These are phyloP conservation scores for Ascocoryne sarcoides DNA, from an alignment of 2,329 filamentous ascomycete genomes.

Conservation along the genomic window DNA sequence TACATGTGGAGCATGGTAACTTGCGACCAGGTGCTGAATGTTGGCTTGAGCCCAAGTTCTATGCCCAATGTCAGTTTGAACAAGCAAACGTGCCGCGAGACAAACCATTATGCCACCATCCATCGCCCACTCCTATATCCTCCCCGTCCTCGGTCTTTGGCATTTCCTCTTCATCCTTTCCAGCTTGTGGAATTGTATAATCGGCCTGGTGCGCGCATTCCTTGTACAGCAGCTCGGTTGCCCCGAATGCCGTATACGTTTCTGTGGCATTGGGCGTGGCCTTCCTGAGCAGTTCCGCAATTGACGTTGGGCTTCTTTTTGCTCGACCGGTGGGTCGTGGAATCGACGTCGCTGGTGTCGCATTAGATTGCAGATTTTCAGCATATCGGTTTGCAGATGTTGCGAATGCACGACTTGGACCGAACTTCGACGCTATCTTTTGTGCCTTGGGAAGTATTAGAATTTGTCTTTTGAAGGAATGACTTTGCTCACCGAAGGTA, in stretches of 20 bases:
- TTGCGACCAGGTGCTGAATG: conserved; percentile 93
- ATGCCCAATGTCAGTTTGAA: conserved; percentile 6
- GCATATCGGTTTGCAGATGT: conserved; percentile 21
- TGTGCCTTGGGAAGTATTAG: background rate
- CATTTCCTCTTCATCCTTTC: conserved; percentile 49
- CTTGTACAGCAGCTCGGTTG: conserved; percentile 58
- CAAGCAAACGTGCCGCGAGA: too few species aligned
- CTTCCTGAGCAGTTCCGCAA: conserved; percentile 9
- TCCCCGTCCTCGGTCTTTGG: conserved; percentile 69
- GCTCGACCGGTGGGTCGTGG: conserved; percentile 9
- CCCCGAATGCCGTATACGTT: conserved; percentile 71
- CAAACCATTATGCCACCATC: conserved; percentile 77
- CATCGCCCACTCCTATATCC: conserved; percentile 66
- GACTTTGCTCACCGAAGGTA: background rate
- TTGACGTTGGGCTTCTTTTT: conserved; percentile 9
- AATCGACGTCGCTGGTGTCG: conserved; percentile 13
- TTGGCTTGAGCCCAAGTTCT: conserved; percentile 74
- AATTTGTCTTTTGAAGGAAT: conserved; percentile 1
- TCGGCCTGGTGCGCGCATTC: conserved; percentile 21
- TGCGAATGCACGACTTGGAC: conserved; percentile 17
- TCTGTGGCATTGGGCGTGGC: conserved; percentile 35
- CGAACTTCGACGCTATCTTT: background rate
- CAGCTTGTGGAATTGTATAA: conserved; percentile 20
- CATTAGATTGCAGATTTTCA: conserved; percentile 14
- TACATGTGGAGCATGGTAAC: conserved; percentile 97